Evolutionary conservation across 192 early-diverging fungal genomes (phyloP), one percentile per base, ranked within the genome.

Genomic region (Entomortierella beljakovae): DNA sequence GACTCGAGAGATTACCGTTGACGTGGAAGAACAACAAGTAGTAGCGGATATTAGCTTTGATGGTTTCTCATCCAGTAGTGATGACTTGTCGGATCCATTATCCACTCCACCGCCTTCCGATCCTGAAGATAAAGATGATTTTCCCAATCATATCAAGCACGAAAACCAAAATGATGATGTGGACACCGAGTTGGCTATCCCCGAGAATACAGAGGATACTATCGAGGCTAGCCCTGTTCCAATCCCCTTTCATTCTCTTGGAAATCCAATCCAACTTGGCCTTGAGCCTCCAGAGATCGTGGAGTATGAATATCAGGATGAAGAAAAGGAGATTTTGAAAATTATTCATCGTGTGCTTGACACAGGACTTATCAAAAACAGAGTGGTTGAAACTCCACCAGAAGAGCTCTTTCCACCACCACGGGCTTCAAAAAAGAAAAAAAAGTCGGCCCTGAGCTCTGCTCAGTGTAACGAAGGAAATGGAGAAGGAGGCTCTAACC

Each of bases 381-480:
- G 61, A n/a, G 54, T 70, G 0, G 51, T 70, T 13, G 57, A 65
- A 4, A 2, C 58, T 26, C 16, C 61, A 0, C 38, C 35, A 3
- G 61, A 69, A 20, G 62, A 70, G 8, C 35, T 38, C 23, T 73
- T 13, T 34, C 26, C 22, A n/a, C 15, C 3, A 29, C 25, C 10
- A 13, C 8, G 56, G 5, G 34, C 80, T n/a, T 52, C 71, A 55
- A 43, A 71, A 33, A 76, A 68, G 46, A 79, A 80, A 61, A 82
- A 84, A 51, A 63, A 70, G 10, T 67, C 74, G 26, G 40, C 70
- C 22, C 8, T 57, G 26, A 57, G 31, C 51, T 29, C 51, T 53
- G 23, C 51, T 29, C 51, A 29, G 51, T 29, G 22, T 8, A 23
- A 29, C 13, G 71, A 84, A 10, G 32, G 38, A 2, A 20, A 58